Conservation (phyloP, 352 stramenopile genomes). For the Achlya hypogyna region DNA sequence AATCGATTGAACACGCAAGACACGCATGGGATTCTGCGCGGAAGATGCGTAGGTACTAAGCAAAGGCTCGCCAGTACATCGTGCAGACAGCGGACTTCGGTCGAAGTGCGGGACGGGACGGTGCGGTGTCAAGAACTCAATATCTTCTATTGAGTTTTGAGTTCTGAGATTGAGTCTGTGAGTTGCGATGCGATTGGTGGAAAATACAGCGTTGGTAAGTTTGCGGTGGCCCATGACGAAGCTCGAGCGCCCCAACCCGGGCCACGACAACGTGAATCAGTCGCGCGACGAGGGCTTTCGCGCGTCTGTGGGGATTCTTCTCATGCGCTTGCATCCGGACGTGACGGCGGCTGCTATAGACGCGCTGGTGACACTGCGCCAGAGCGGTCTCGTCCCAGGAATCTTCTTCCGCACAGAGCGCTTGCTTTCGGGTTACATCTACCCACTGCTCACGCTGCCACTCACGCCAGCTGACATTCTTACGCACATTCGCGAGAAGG, state of each 20-base stretch:
- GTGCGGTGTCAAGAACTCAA: too few species aligned
- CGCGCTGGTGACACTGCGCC: background rate
- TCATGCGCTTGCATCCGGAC: background rate
- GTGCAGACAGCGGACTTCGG: background rate
- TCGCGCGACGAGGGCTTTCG: slow-evolving; percentile 8
- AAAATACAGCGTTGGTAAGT: background rate
- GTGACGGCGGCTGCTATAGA: background rate
- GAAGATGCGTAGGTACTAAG: too few species aligned
- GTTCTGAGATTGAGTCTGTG: background rate
- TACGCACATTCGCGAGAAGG: background rate
- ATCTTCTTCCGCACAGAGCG: slow-evolving; percentile 14
- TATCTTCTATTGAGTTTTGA: background rate
- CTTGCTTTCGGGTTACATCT: background rate
- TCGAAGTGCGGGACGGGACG: too few species aligned
- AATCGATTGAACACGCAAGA: too few species aligned
- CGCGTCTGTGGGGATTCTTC: background rate
- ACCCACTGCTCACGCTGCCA: background rate
- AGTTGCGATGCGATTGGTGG: background rate
- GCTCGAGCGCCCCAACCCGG: background rate
- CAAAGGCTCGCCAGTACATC: too few species aligned
- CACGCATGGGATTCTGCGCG: too few species aligned
- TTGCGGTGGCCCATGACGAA: background rate
- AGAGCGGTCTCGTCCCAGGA: slow-evolving; percentile 5
- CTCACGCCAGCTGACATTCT: background rate
- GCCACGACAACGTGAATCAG: background rate